Evolutionary conservation across 2,329 filamentous ascomycete genomes (phyloP).

Genomic region (Cytospora paraplurivora): DNA sequence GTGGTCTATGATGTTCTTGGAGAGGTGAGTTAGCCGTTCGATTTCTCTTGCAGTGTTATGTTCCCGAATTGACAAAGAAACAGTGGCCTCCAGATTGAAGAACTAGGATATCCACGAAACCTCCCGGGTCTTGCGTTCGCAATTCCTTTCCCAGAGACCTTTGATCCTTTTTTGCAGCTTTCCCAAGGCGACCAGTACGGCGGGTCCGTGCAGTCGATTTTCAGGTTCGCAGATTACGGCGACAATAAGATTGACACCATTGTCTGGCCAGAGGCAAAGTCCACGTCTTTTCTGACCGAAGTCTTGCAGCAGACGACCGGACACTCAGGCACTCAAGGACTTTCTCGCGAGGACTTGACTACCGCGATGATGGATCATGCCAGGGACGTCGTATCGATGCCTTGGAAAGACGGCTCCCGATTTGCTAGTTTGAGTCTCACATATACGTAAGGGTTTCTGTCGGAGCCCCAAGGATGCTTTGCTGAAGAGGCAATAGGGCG

Average conservation of each 20-base stretch:
- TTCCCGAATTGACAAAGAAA: slow-evolving; percentile 6
- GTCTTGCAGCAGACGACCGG: slow-evolving; percentile 31
- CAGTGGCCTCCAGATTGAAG: slow-evolving; percentile 34
- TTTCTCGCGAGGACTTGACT: slow-evolving; percentile 28
- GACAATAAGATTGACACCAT: slow-evolving; percentile 34
- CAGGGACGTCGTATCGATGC: slow-evolving; percentile 29
- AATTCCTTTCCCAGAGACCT: slow-evolving; percentile 34
- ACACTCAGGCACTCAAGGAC: slow-evolving; percentile 9
- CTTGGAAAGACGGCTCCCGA: slow-evolving; percentile 33
- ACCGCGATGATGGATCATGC: slow-evolving; percentile 32
- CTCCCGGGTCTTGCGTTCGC: slow-evolving; percentile 28
- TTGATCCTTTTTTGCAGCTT: slow-evolving; percentile 32
- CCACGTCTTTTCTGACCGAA: slow-evolving; percentile 34
- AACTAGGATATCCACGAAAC: slow-evolving; percentile 34
- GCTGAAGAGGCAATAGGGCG: slow-evolving; percentile 32
- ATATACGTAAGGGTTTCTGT: slow-evolving; percentile 34
- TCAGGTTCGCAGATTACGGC: slow-evolving; percentile 32
- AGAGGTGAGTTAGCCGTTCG: slow-evolving; percentile 32
- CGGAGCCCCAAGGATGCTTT: slow-evolving; percentile 15
- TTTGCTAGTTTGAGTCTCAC: slow-evolving; percentile 34
- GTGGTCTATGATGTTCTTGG: slow-evolving; percentile 38
- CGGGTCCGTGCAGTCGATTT: slow-evolving; percentile 13
- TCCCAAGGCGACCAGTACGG: slow-evolving; percentile 25
- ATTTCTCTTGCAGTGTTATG: not conserved
- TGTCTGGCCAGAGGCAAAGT: slow-evolving; percentile 35